Base-by-base conservation (phyloP, 768 basidiomycete genomes). In the Lyophyllum semitale region DNA sequence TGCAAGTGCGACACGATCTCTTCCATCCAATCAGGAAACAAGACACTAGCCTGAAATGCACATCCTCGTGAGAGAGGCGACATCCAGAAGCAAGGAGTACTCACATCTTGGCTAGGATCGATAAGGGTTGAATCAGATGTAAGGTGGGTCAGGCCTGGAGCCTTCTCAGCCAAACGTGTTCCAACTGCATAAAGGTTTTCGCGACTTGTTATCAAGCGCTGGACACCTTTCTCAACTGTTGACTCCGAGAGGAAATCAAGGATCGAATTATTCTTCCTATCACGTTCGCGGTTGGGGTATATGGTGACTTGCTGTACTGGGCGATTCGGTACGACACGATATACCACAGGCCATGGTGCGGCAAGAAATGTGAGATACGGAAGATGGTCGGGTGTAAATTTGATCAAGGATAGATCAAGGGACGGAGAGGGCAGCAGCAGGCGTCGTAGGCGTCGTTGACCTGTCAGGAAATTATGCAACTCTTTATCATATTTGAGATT, bases 11-110 rank as follows among this genome's bases (percentile, higher is more conserved):
- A 61, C 17, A 68, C 48, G 27, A 63, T 60, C 32, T 61, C 61
- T 48, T 68, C 63, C 33, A 68, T 54, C 59, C 60, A 65, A 30
- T 61, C 60, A 5, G 57, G 61, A 12, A 68, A 54, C 25, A 63
- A 55, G n/a, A 26, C 48, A 35, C 40, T 26, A 4, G 38, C 6
- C 48, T 50, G 26, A 15, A 18, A 9, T 11, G 17, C 37, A 40
- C 22, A 26, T 12, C 17, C n/a, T 12, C 6, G 26, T 37, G 33
- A 23, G 37, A 35, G 37, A 40, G 12, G 6, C 12, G 38, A n/a
- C 17, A 26, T 20, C 17, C 17, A n/a, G 23, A 18, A 7, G 18
- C n/a, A n/a, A 18, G 26, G 13, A 20, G 15, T 15, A 11, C 48
- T 37, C 22, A 50, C 48, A 25, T 50, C 30, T 27, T 40, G 8